Base-by-base conservation (phyloP, 768 basidiomycete genomes). In the Lentinula edodes region DNA sequence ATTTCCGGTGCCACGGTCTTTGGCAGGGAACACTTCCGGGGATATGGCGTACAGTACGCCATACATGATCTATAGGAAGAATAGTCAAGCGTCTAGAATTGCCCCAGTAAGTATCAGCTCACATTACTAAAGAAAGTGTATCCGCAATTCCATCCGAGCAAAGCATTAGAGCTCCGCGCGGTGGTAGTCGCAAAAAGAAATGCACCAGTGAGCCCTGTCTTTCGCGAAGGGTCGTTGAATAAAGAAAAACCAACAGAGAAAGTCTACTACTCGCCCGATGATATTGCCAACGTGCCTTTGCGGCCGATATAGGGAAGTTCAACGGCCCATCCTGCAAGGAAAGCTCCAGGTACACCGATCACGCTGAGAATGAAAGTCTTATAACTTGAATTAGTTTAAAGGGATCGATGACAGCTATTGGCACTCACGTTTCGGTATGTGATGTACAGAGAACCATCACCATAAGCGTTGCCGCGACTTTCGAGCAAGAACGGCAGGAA, bases 121-220 rank as follows among this genome's bases (percentile, higher is more conserved):
- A 87, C 83, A 66, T 86, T 86, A 58, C 82, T 84, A 64, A 72
- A 79, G 68, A 88, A 87, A n/a, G 75, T 78, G 64, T 88, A 89
- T 8, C 82, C 88, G 68, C 89, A 92, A 72, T 91, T 91, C 90
- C 90, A 92, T 52, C 85, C 90, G 28, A 92, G 77, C 45, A 91
- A 78, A 32, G 82, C 78, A 62, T 86, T 78, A 7, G 86, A 89
- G 62, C 80, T 85, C 66, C 83, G 80, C 35, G 90, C 81, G n/a
- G 89, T 91, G 50, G 90, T 91, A 36, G 82, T 86, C 64, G 80
- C 85, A 67, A 89, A 87, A 51, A 93, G 80, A 75, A 91, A 91
- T 12, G 78, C 79, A 15, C 89, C 90, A 10, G 90, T 91, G 67
- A 91, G 78, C 69, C 80, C 84, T 87, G 74, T 69, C 69, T 79